Conservation (phyloP, 441 rosid species). For the Melastoma candidum region DNA sequence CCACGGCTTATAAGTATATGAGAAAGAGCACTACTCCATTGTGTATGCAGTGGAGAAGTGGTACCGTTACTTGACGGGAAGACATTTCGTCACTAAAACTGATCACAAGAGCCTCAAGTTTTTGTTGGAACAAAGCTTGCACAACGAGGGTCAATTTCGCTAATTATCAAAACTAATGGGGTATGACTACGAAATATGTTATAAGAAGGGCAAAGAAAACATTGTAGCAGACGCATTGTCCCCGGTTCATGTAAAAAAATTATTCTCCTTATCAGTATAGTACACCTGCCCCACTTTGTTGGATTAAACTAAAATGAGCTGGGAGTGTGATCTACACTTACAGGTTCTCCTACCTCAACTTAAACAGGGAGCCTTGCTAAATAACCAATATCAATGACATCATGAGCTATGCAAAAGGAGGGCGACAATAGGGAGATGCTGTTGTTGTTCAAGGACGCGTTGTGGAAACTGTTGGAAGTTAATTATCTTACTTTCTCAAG, state of each 20-base stretch:
- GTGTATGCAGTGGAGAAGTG: background rate
- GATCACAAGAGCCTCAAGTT: slow-evolving; percentile 1
- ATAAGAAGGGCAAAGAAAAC: too few relatives aligned
- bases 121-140: background rate
- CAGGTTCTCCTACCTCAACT: too few relatives aligned
- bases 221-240: too few relatives aligned
- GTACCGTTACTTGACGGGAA: background rate
- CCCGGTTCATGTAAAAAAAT: too few relatives aligned
- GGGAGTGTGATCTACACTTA: too few relatives aligned
- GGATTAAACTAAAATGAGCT: too few relatives aligned
- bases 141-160: background rate
- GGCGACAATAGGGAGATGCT: slow-evolving; percentile 68
- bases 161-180: background rate
- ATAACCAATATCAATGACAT: too few relatives aligned
- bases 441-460: slow-evolving; percentile 49
- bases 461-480: slow-evolving; percentile 44
- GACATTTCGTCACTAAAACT: background rate
- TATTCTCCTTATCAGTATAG: too few relatives aligned
- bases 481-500: slow-evolving; percentile 80
- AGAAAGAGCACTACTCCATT: background rate
- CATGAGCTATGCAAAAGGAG: slow-evolving; percentile 11
- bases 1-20: too few relatives aligned
- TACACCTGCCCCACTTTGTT: too few relatives aligned
- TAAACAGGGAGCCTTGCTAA: too few relatives aligned
- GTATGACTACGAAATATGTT: background rate